Percentiles rank a stretch among this genome's conserved stretches.
Conservation (phyloP, 352 stramenopile species). For the Phytophthora uliginosa region DNA sequence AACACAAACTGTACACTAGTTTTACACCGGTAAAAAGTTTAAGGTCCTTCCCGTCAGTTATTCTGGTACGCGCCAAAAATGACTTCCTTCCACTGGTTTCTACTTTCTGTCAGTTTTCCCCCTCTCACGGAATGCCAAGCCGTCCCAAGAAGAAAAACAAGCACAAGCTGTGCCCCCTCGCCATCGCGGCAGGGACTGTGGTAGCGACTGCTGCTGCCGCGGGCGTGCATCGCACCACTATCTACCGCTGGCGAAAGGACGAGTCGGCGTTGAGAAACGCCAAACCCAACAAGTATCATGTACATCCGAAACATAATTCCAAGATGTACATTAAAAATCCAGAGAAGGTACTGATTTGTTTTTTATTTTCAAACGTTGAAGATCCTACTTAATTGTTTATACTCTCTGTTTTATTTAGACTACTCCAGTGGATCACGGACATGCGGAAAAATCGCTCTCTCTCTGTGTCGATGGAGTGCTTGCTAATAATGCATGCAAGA, state of each 20-base stretch:
- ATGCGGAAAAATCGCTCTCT: not conserved
- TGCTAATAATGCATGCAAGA: not conserved
- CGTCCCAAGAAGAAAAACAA: not conserved
- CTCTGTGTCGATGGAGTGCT: not conserved
- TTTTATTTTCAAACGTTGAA: not conserved
- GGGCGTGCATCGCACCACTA: not conserved
- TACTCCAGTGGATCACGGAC: not conserved
- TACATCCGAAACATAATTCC: not conserved
- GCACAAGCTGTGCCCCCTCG: not conserved
- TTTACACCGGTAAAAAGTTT: constrained; percentile 2
- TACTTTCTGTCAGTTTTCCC: not conserved
- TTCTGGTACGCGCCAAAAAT: not conserved
- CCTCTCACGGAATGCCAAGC: not conserved
- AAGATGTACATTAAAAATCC: not conserved
- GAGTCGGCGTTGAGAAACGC: not conserved
- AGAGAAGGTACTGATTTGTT: not conserved
- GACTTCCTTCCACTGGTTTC: not conserved
- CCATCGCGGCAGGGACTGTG: not conserved
- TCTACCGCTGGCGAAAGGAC: not conserved
- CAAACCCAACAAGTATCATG: not conserved
- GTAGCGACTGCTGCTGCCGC: not conserved
- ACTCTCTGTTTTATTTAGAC: not conserved
- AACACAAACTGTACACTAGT: not conserved
- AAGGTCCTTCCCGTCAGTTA: not conserved
- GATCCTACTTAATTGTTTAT: not conserved